These are phyloP conservation scores for Alternaria longipes DNA, from an alignment of 2,329 filamentous ascomycete genomes.

Conservation along the genomic window DNA sequence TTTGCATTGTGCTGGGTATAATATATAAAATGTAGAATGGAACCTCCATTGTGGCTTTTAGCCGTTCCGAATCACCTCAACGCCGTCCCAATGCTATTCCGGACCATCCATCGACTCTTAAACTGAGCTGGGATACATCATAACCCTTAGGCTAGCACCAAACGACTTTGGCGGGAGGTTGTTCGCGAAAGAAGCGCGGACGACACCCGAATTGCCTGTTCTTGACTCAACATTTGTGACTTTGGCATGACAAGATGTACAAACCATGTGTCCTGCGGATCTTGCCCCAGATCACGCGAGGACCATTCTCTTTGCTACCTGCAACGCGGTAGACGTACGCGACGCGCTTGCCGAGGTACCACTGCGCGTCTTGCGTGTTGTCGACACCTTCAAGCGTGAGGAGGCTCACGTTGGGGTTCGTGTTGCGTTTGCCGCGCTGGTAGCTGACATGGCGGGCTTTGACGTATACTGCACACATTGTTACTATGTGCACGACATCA, in stretches of 20 bases:
- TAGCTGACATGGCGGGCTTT: slow-evolving; percentile 98
- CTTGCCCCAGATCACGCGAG: slow-evolving; percentile 96
- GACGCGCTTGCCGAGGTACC: slow-evolving; percentile 98
- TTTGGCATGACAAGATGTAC: slow-evolving; percentile 54
- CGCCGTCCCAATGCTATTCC: slow-evolving; percentile 9
- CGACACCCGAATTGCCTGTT: slow-evolving; percentile 91
- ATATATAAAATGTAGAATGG: background rate
- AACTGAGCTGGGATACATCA: slow-evolving; percentile 76
- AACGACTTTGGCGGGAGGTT: slow-evolving; percentile 88
- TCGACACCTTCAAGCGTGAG: slow-evolving; percentile 98
- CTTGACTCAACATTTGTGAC: slow-evolving; percentile 40
- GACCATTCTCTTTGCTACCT: slow-evolving; percentile 71
- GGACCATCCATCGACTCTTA: slow-evolving; percentile 4
- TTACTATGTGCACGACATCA: background rate
- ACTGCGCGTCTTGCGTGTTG: slow-evolving; percentile 85
- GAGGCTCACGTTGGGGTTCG: slow-evolving; percentile 72
- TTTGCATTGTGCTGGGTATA: background rate
- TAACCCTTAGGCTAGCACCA: slow-evolving; percentile 80
- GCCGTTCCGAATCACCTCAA: slow-evolving; percentile 16
- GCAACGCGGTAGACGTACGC: slow-evolving; percentile 95
- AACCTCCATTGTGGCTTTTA: background rate
- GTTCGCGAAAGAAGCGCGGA: slow-evolving; percentile 92
- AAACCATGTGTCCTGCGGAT: slow-evolving; percentile 83
- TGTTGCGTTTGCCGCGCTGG: slow-evolving; percentile 77
- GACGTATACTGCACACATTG: slow-evolving; percentile 17